These are phyloP conservation scores for Cercospora sp. DNA, from an alignment of 2,329 filamentous ascomycete species.

Conservation along the genomic window DNA sequence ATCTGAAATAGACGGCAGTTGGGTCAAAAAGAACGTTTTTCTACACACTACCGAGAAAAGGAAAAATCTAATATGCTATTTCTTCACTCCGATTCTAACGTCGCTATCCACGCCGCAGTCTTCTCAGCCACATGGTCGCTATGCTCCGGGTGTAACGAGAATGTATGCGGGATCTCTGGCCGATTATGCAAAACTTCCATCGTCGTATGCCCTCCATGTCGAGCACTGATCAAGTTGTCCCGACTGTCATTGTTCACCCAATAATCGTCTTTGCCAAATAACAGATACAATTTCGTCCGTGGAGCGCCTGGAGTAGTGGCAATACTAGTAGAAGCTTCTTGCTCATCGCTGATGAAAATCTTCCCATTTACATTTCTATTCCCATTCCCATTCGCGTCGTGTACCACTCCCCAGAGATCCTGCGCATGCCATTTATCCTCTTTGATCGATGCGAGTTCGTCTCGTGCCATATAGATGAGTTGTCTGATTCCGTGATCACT, in stretches of 20 bases:
- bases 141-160: constrained; percentile 54
- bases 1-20: constrained; percentile 1
- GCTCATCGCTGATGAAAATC: not conserved
- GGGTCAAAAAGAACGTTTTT: not conserved
- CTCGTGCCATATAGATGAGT: constrained; percentile 59
- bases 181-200: constrained; percentile 55
- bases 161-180: constrained; percentile 58
- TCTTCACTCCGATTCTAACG: not conserved
- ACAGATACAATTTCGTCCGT: constrained; percentile 55
- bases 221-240: constrained; percentile 53
- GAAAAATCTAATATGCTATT: not conserved
- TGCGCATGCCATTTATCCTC: constrained; percentile 61
- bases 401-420: constrained; percentile 57
- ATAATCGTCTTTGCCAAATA: constrained; percentile 61
- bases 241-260: constrained; percentile 62
- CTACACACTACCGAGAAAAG: not conserved
- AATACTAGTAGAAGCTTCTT: not conserved
- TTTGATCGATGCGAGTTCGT: constrained; percentile 60
- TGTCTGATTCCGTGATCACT: constrained; percentile 54
- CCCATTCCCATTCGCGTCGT: not conserved
- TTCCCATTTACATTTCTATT: not conserved
- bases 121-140: constrained; percentile 16
- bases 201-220: constrained; percentile 42
- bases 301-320: constrained; percentile 20
- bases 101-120: constrained; percentile 11